Evolutionary conservation across 352 stramenopile species (phyloP), one percentile per base, ranked within the genome.

Genomic region (Pythium aquatile): DNA sequence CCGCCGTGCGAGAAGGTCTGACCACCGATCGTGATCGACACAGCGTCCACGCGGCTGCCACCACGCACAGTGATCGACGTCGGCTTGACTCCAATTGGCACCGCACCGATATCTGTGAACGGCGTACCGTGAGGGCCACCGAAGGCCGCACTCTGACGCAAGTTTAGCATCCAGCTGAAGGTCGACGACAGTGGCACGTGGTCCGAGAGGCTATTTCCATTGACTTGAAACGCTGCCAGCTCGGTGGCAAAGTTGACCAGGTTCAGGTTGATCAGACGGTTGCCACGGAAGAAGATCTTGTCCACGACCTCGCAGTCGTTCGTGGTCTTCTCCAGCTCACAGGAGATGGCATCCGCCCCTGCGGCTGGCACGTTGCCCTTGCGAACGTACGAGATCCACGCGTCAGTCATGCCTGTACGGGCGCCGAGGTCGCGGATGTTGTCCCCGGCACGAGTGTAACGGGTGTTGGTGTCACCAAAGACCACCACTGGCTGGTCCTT

Each of bases 391-490:
- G 73, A 65, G 9, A 85, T 58, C 77, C 77, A 85, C 20, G 68
- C 77, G 47, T 85, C 77, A 3, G 68, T 81, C 29, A 78, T 52
- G 60, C 68, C 20, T 71, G 71, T 28, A 35, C 61, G 3, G 11
- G 58, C 30, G 8, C 68, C 67, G 20, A 85, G 73, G 54, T 77
- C 63, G 28, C 53, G 55, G 53, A 85, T 76, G 14, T 70, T 82
- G 66, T 85, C 77, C 11, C 56, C 65, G 8, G 65, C 17, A 29
- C 77, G 77, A 26, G 77, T 85, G 66, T 82, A 86, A 11, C 74
- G 70, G 26, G 77, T 86, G 66, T 83, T 83, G 46, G 75, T 86
- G 54, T 86, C 78, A 20, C 78, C 75, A 72, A 86, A 81, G n/a
- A 86, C 68, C 26, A 86, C 61, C 1, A 83, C 72, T 0, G 75